These are phyloP conservation scores for Brettanomyces anomalus DNA, from an alignment of 805 yeast genomes.

Conservation along the genomic window DNA sequence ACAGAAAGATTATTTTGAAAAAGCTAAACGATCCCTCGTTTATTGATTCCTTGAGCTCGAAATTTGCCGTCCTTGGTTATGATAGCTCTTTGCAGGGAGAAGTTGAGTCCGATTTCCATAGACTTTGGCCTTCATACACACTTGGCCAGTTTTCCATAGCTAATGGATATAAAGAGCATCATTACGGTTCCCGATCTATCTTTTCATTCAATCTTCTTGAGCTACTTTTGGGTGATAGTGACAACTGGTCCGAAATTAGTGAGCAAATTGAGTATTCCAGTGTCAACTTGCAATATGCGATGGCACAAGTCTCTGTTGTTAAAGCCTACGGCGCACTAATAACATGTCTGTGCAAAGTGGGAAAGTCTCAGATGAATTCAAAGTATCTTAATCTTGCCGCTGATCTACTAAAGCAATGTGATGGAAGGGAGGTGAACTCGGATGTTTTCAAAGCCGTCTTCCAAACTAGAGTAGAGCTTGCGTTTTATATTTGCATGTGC, in stretches of 20 bases:
- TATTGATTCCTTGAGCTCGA: slow-evolving; percentile 30
- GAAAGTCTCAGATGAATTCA: slow-evolving; percentile 18
- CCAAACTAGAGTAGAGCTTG: slow-evolving; percentile 57
- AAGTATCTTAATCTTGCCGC: slow-evolving; percentile 30
- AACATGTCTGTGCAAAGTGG: slow-evolving; percentile 51
- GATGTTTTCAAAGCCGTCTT: slow-evolving; percentile 41
- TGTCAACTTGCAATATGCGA: slow-evolving; percentile 50
- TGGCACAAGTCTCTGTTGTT: slow-evolving; percentile 60
- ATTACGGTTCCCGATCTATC: slow-evolving; percentile 43
- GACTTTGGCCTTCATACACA: slow-evolving; percentile 32
- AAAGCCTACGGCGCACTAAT: slow-evolving; percentile 73
- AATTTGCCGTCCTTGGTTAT: slow-evolving; percentile 25
- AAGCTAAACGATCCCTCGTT: slow-evolving; percentile 15
- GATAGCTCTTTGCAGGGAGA: slow-evolving; percentile 18
- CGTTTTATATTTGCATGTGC: slow-evolving; percentile 43
- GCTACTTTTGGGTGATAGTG: slow-evolving; percentile 36
- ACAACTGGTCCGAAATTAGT: slow-evolving; percentile 40
- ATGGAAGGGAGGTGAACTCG: slow-evolving; percentile 42
- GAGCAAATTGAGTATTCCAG: slow-evolving; percentile 49
- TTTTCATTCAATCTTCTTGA: slow-evolving; percentile 62
- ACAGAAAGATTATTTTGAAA: slow-evolving; percentile 30
- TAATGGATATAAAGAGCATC: slow-evolving; percentile 33
- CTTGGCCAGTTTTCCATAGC: slow-evolving; percentile 46
- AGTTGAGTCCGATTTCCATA: slow-evolving; percentile 36
- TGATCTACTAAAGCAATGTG: slow-evolving; percentile 42